Conservation (phyloP, 331 rosid species). For the Cucumis variabilis region DNA sequence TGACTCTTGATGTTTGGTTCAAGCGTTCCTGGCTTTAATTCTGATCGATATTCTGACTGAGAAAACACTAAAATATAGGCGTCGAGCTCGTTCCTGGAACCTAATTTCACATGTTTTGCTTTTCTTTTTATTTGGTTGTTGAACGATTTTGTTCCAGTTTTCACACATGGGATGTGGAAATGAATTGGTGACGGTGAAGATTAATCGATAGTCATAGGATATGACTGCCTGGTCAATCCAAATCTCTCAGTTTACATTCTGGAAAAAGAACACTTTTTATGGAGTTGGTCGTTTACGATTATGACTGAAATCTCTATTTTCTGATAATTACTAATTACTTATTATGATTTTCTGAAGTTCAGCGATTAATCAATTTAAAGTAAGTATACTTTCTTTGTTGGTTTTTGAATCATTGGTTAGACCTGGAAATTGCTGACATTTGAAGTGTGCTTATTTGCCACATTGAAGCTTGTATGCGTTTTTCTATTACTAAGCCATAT, state of each 20-base stretch:
- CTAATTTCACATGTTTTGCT: background rate
- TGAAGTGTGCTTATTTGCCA: slow-evolving; percentile 1
- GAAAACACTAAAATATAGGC: background rate
- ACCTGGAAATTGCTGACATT: slow-evolving; percentile 17
- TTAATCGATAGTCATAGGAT: background rate
- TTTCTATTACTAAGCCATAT: background rate
- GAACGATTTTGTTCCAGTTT: background rate
- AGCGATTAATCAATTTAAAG: background rate
- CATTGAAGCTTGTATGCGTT: too few relatives aligned
- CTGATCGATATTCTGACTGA: background rate
- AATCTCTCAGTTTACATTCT: background rate
- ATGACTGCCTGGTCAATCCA: background rate
- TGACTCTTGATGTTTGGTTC: background rate
- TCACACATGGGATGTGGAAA: background rate
- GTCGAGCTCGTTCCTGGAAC: background rate
- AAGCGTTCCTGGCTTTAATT: background rate
- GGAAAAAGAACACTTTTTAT: background rate
- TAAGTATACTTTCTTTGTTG: background rate
- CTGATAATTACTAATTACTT: background rate
- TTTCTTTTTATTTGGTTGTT: background rate
- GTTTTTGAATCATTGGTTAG: slow-evolving; percentile 9
- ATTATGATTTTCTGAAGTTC: background rate
- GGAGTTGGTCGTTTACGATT: background rate
- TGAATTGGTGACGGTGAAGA: background rate
- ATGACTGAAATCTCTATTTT: background rate